phyloP scores from a whole-genome alignment of 192 early-diverging fungal genomes.

The Entomortierella beljakovae region DNA sequence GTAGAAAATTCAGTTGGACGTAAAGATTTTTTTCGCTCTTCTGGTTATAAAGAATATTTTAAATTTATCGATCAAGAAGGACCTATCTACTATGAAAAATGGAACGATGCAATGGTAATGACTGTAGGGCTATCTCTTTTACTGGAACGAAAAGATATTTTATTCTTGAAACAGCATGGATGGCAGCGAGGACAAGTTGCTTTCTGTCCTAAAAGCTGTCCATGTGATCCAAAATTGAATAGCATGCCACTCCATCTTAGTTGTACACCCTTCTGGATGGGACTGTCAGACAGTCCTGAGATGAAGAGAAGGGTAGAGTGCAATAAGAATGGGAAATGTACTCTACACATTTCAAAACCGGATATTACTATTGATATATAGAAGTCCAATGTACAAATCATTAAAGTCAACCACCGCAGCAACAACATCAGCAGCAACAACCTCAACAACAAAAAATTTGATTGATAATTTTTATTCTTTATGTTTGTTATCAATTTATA shows the following conservation, averaged over 20 bases:
- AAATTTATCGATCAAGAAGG: slow-evolving; percentile 55
- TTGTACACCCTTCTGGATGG: slow-evolving; percentile 36
- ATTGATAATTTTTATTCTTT: neutral
- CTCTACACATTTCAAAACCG: slow-evolving; percentile 7
- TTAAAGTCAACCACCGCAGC: too few relatives aligned
- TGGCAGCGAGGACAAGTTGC: slow-evolving; percentile 13
- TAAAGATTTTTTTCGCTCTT: slow-evolving; percentile 68
- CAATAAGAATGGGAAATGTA: slow-evolving; percentile 13
- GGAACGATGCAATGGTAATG: slow-evolving; percentile 68
- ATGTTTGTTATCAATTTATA: too few relatives aligned
- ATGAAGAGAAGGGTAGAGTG: slow-evolving; percentile 18
- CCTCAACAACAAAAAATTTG: neutral
- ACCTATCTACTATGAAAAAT: slow-evolving; percentile 60
- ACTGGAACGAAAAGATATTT: neutral
- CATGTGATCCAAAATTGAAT: slow-evolving; percentile 11
- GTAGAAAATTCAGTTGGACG: slow-evolving; percentile 78
- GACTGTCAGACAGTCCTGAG: slow-evolving; percentile 14
- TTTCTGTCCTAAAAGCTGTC: slow-evolving; percentile 10
- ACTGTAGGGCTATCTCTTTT: slow-evolving; percentile 48
- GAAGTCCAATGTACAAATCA: neutral
- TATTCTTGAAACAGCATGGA: slow-evolving; percentile 14
- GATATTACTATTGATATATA: neutral
- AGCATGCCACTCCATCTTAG: slow-evolving; percentile 10
- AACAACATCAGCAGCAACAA: too few relatives aligned
- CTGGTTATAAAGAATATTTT: slow-evolving; percentile 62